Evolutionary conservation across 306 rosid species (phyloP).

Genomic region (Rosa lucieae): DNA sequence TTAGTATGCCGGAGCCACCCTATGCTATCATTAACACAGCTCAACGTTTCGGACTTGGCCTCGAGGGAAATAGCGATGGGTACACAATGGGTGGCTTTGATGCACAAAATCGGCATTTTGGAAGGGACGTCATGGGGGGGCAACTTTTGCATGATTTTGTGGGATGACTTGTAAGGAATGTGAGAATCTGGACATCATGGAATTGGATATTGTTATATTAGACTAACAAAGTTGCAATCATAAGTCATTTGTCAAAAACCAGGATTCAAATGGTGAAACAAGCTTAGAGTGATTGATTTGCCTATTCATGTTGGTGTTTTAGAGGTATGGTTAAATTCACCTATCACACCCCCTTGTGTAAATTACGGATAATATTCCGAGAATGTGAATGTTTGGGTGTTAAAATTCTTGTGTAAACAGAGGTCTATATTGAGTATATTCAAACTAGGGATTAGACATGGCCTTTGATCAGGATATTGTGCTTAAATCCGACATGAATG

Average conservation of each 20-base stretch:
- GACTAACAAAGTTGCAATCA: conserved; percentile 34
- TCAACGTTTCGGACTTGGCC: conserved; percentile 59
- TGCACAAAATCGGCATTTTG: conserved; percentile 72
- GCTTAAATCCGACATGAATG: neutral
- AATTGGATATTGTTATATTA: conserved; percentile 17
- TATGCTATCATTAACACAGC: conserved; percentile 64
- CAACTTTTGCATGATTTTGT: conserved; percentile 82
- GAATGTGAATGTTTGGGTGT: conserved; percentile 27
- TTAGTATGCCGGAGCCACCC: conserved; percentile 58
- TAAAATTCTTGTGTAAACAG: conserved; percentile 35
- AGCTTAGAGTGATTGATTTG: conserved; percentile 10
- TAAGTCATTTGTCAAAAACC: conserved; percentile 28
- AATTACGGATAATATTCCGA: conserved; percentile 14
- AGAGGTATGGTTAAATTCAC: conserved; percentile 7
- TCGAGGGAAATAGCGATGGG: conserved; percentile 50
- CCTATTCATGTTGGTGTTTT: conserved; percentile 14
- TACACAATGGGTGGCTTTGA: conserved; percentile 65
- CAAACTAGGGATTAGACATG: conserved; percentile 8
- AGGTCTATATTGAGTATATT: conserved; percentile 14
- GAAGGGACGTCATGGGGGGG: conserved; percentile 63
- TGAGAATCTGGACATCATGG: conserved; percentile 25
- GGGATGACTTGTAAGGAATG: conserved; percentile 34
- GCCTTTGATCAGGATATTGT: conserved; percentile 11
- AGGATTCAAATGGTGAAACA: conserved; percentile 12
- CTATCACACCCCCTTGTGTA: conserved; percentile 12